Evolutionary conservation across 2,329 filamentous ascomycete genomes (phyloP).

Genomic region (Aspergillus carbonarius): DNA sequence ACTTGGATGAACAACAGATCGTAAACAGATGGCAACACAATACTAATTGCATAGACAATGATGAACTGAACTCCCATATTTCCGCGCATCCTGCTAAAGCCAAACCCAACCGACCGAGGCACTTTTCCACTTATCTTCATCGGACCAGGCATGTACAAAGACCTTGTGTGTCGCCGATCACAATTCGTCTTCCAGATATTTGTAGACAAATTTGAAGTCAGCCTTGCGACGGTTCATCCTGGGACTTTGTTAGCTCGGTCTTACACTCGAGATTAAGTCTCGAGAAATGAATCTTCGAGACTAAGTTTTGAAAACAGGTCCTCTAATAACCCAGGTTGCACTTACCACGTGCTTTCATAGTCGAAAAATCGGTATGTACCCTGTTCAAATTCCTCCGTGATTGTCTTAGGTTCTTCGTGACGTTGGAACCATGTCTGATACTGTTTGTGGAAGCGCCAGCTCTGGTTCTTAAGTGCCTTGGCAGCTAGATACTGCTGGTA

Average conservation of each 20-base stretch:
- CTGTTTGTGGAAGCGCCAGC: slow-evolving; percentile 99
- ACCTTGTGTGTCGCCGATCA: slow-evolving; percentile 34
- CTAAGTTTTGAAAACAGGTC: too few relatives aligned
- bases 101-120: slow-evolving; percentile 2
- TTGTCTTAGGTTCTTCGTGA: slow-evolving; percentile 96
- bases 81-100: slow-evolving; percentile 1
- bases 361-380: slow-evolving; percentile 99
- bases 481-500: slow-evolving; percentile 95
- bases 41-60: slow-evolving; percentile 9
- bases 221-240: slow-evolving; percentile 99
- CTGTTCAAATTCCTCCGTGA: slow-evolving; percentile 98
- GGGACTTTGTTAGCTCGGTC: slow-evolving; percentile 17
- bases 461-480: slow-evolving; percentile 96
- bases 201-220: slow-evolving; percentile 98
- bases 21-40: slow-evolving; percentile 12
- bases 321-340: background rate
- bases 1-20: slow-evolving; percentile 1
- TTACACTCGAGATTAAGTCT: background rate
- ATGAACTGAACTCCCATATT: slow-evolving; percentile 2
- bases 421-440: slow-evolving; percentile 99
- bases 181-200: slow-evolving; percentile 94
- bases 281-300: too few relatives aligned
- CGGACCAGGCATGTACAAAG: slow-evolving; percentile 10
- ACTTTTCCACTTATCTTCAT: slow-evolving; percentile 1
- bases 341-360: slow-evolving; percentile 96